These are phyloP conservation scores for Platanthera zijinensis DNA, from an alignment of 106 monocot species.

Conservation along the genomic window DNA sequence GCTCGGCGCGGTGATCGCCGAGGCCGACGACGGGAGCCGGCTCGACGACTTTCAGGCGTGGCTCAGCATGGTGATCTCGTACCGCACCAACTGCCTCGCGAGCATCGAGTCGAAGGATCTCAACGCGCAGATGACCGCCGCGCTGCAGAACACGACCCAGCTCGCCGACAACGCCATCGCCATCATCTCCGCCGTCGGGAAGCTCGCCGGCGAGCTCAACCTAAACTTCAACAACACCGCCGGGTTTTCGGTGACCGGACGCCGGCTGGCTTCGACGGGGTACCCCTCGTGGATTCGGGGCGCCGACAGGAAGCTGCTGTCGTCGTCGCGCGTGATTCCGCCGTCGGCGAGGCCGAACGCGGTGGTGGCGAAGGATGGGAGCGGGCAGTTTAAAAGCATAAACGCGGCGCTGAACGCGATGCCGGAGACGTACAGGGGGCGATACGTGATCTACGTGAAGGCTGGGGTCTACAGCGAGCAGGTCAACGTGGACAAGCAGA, in stretches of 20 bases:
- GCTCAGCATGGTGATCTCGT: conserved; percentile 60
- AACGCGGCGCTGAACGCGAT: conserved; percentile 24
- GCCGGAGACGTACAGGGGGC: conserved; percentile 12
- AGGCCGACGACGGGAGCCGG: not conserved
- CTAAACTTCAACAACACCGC: not conserved
- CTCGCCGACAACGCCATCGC: conserved; percentile 68
- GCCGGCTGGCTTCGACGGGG: conserved; percentile 17
- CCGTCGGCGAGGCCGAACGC: conserved; percentile 16
- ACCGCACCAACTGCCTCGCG: conserved; percentile 56
- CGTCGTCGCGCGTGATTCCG: not conserved
- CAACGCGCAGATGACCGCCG: conserved; percentile 25
- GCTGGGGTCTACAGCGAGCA: conserved; percentile 40
- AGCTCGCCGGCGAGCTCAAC: conserved; percentile 11
- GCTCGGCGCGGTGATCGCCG: conserved; percentile 1
- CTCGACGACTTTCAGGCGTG: conserved; percentile 42
- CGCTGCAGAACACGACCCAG: conserved; percentile 25
- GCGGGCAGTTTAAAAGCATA: conserved; percentile 47
- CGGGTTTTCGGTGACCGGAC: not conserved
- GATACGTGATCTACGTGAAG: conserved; percentile 59
- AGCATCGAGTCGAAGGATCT: conserved; percentile 36
- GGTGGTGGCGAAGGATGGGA: conserved; percentile 55
- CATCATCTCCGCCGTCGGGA: conserved; percentile 24
- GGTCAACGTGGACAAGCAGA: conserved; percentile 21
- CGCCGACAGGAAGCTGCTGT: conserved; percentile 34
- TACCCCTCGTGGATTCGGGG: conserved; percentile 29